These are phyloP conservation scores for Colletotrichum tanaceti DNA, from an alignment of 2,329 filamentous ascomycete species.

Conservation along the genomic window DNA sequence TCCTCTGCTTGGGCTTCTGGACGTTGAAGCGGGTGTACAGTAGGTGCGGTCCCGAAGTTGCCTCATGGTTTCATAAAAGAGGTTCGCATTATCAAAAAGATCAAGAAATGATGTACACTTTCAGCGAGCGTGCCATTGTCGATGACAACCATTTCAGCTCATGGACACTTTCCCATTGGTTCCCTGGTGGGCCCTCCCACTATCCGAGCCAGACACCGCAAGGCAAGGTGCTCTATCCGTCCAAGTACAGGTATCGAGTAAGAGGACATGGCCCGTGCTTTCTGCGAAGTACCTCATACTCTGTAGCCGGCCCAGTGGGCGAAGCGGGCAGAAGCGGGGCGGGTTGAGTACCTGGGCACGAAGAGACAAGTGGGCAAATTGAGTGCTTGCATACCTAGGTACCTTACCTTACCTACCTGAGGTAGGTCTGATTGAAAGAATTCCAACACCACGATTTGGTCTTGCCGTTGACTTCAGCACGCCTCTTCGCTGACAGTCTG, in stretches of 20 bases:
- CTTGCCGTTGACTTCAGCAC: neutral
- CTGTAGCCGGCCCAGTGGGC: no score
- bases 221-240: conserved; percentile 2
- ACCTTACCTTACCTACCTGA: no score
- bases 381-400: conserved; percentile 6
- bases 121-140: neutral
- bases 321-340: neutral
- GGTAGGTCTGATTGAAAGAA: neutral
- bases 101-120: neutral
- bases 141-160: neutral
- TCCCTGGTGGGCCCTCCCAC: neutral
- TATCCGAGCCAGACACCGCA: neutral
- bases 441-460: neutral
- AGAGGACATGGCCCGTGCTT: neutral
- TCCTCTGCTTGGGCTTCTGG: no score
- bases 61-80: neutral
- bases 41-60: neutral
- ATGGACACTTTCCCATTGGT: neutral
- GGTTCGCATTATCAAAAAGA: neutral
- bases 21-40: no score
- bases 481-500: neutral
- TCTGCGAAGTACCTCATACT: no score
- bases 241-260: no score
- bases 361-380: neutral
- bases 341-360: neutral